Evolutionary conservation across 2,329 filamentous ascomycete species (phyloP), one percentile per base, ranked within the genome.

Genomic region (Madurella fahalii): DNA sequence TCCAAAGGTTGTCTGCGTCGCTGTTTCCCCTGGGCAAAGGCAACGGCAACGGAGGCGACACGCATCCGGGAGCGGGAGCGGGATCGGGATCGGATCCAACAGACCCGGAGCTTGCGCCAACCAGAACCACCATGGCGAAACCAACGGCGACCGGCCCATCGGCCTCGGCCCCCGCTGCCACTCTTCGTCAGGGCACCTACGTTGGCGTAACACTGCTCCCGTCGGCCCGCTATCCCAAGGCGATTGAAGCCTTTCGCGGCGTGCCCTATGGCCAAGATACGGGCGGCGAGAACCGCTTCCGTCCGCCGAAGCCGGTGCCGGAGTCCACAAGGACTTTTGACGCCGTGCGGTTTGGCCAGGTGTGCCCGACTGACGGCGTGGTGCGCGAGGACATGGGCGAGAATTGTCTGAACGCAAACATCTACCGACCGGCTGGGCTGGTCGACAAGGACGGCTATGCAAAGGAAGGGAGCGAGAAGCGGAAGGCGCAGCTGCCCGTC

Each of bases 361-460:
- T 70, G 50, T 78, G 75, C 50, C 72, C 71, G 2, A 52, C 18
- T 16, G 56, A 68, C 52, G 65, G 64, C n/a, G 66, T 68, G 51
- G 65, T 53, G 2, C 60, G 30, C n/a, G 41, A 57, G 50, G 47
- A 58, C 8, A 60, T 67, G 42, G 63, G 73, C 47, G 81, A 84
- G 67, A 72, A 80, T 64, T 82, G 79, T 53, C 69, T 84, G 30
- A 78, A 76, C 57, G 64, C 75, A 8, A 82, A 83, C 61, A 65
- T 84, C 13, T 80, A 74, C 59, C 72, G 76, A 12, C 72, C 74
- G 0, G 62, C 65, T 45, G 53, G 58, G 32, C 66, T 63, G 56
- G 68, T 58, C 50, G 67, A 61, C 39, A 54, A 50, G 16, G 50
- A 61, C 40, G 66, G 59, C 40, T 64, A 57, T 49, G 64, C 57